These are phyloP conservation scores for Penicillium paxilli DNA, from an alignment of 495 filamentous ascomycete species.

Conservation along the genomic window DNA sequence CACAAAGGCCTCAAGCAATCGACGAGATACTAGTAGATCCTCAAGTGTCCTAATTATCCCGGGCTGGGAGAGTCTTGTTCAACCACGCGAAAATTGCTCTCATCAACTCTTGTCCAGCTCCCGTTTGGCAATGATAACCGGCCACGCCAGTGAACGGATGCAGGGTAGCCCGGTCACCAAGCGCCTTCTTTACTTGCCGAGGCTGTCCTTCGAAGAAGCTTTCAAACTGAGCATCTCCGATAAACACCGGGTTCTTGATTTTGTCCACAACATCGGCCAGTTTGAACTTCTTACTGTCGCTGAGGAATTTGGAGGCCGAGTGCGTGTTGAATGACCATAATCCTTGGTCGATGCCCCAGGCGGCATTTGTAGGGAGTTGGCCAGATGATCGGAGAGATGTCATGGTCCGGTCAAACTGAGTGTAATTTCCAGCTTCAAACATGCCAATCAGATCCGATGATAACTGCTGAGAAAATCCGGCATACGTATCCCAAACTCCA, in stretches of 20 bases:
- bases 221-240: constrained; percentile 37
- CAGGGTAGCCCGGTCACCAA: constrained; percentile 32
- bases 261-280: constrained; percentile 26
- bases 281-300: constrained; percentile 14
- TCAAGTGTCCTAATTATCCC: no score
- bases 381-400: neutral
- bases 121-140: constrained; percentile 28
- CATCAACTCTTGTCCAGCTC: no score
- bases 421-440: neutral
- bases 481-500: constrained; percentile 25
- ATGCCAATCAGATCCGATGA: neutral
- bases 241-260: constrained; percentile 33
- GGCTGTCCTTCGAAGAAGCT: constrained; percentile 34
- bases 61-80: no score
- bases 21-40: no score
- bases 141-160: constrained; percentile 23
- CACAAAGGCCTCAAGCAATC: no score
- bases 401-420: neutral
- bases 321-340: constrained; percentile 38
- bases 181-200: constrained; percentile 23
- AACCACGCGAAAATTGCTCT: no score
- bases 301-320: constrained; percentile 30
- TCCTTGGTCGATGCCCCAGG: constrained; percentile 41
- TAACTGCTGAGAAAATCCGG: neutral
- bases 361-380: neutral